Evolutionary conservation across 75 land plant species (phyloP), one percentile per base, ranked within the genome.

Genomic region (Cupressus sempervirens): DNA sequence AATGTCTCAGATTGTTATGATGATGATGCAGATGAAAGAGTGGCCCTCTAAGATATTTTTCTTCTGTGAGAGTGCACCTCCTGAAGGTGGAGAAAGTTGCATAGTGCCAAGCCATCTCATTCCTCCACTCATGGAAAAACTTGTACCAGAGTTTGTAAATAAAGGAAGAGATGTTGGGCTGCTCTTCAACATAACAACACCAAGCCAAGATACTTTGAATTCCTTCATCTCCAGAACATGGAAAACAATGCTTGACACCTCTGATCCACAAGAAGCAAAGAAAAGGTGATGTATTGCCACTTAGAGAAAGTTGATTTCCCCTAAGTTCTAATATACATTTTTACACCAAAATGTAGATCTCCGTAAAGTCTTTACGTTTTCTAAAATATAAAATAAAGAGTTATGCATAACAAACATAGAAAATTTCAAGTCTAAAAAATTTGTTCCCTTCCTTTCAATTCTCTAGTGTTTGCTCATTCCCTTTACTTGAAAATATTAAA

Each of bases 1-100:
- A n/a, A n/a, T n/a, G n/a, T n/a, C n/a, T n/a, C n/a, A 11, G 67
- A 20, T 20, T 26, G n/a, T 62, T 26, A 26, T 62, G 14, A 48
- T 62, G 26, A 23, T 38, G 6, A 75, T 75, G 40, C 34, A 75
- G 77, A 75, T 75, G 77, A 76, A 76, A 65, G 84, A 79, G 26
- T 87, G 30, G 32, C 91, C 90, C 35, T 82, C 86, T 29, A 90
- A 86, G 77, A 34, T 86, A 6, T 45, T 88, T n/a, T 84, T 90
- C n/a, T 88, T 86, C 85, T 90, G 90, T 54, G 84, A 84, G 65
- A 81, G 35, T n/a, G 88, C 88, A 50, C 86, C 89, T 12, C 84
- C 86, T 43, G 86, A 74, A 68, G 91, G 89, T 34, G 91, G 89
- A 10, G 77, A 87, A 35, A 90, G 86, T n/a, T 75, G 85, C 18